These are phyloP conservation scores for Asterella californica DNA, from an alignment of 225 moss, liverwort and hornwort species.

Conservation along the genomic window DNA sequence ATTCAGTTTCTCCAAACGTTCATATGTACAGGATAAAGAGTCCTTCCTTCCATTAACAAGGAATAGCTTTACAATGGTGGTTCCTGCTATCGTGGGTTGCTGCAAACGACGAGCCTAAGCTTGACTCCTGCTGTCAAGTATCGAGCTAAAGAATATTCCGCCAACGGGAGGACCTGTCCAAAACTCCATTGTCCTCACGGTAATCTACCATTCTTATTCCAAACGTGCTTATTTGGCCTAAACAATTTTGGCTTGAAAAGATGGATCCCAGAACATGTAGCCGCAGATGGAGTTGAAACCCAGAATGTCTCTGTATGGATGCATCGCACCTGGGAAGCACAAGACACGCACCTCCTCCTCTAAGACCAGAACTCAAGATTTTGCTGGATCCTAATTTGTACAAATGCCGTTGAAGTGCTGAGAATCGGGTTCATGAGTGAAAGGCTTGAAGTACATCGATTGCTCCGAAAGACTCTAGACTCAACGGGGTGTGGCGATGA, in stretches of 20 bases:
- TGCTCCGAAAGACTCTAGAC: neutral
- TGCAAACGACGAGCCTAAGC: neutral
- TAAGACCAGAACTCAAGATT: neutral
- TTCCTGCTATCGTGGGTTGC: neutral
- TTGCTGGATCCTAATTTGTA: too few species aligned
- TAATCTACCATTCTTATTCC: neutral
- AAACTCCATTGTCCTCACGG: neutral
- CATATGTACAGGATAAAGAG: neutral
- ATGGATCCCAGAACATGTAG: neutral
- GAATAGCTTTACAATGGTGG: neutral
- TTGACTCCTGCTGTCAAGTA: neutral
- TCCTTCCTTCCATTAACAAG: neutral
- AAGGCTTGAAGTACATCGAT: too few species aligned
- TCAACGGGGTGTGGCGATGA: slow-evolving; percentile 24
- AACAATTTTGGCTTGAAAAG: neutral
- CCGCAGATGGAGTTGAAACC: neutral
- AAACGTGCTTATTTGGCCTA: neutral
- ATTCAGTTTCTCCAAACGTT: neutral
- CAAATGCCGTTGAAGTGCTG: neutral
- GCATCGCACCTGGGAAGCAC: neutral
- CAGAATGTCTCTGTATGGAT: too few species aligned
- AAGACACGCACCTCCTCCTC: neutral
- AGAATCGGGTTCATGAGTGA: too few species aligned
- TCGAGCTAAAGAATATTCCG: neutral
- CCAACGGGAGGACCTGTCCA: neutral